Evolutionary conservation across 2,329 filamentous ascomycete genomes (phyloP), one percentile per base, ranked within the genome.

Genomic region (Verticillium albo-atrum): DNA sequence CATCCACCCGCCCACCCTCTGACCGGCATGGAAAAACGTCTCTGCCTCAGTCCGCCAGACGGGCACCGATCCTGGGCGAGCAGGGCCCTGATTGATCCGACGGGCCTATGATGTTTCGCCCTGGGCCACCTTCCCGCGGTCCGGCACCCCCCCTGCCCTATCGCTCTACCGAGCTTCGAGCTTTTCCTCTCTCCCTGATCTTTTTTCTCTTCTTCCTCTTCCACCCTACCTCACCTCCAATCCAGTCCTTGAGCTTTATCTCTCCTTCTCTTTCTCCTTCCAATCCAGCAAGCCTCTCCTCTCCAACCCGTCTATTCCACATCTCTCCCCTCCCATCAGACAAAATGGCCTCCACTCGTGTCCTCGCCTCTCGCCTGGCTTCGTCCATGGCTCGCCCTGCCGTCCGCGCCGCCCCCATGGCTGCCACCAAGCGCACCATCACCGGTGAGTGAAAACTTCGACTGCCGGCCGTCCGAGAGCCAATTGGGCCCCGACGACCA

Each of bases 301-400:
- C 68, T 67, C 67, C 67, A 71, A 68, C 68, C 70, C 71, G 42
- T 25, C 42, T 50, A 50, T 50, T 50, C 42, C 42, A 50, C 42
- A 50, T 50, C 20, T 77, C 76, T 77, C 74, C 74, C 72, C 74
- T 73, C 75, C n/a, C 74, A 72, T 68, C 68, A 81, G 79, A 87
- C 84, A 85, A 84, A 91, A 92, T 92, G 89, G 87, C 89, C 78
- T 84, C 86, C 78, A 81, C 86, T 77, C 89, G 89, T 81, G 84
- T 91, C 78, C 83, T 91, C 80, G 86, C 89, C 77, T 88, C 88
- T 74, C 87, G 89, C 79, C 84, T 92, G 82, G 88, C 89, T 79
- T 83, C 86, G 75, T 85, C 89, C 80, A 89, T 89, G 86, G 86
- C 87, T 78, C 89, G 89, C 79, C 89, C 89, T 80, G 87, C 87